These are phyloP conservation scores for Fusarium graminum DNA, from an alignment of 2,329 filamentous ascomycete species.

Conservation along the genomic window DNA sequence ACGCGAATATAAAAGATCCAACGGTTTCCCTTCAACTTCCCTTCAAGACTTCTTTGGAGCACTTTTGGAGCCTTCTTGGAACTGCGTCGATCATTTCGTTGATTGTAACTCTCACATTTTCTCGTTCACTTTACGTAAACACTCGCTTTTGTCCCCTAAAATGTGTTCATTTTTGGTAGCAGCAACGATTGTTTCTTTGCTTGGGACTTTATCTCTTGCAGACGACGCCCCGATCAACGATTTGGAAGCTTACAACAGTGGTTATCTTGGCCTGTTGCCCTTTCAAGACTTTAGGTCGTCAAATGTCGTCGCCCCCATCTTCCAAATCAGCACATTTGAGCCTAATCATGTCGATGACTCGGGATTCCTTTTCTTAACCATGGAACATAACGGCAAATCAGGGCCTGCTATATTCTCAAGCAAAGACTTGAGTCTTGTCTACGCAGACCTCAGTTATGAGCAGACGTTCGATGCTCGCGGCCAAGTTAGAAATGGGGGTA, in stretches of 20 bases:
- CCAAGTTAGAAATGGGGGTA: conserved; percentile 29
- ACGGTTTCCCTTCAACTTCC: conserved; percentile 10
- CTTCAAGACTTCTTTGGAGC: conserved; percentile 19
- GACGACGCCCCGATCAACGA: conserved; percentile 35
- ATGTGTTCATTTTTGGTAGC: conserved; percentile 27
- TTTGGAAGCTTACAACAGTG: conserved; percentile 35
- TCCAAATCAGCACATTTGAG: conserved; percentile 42
- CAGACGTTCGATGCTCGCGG: conserved; percentile 41
- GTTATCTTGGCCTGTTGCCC: conserved; percentile 37
- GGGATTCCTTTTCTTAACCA: conserved; percentile 39
- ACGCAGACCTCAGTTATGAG: conserved; percentile 39
- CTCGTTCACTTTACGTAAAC: background rate
- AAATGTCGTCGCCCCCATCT: conserved; percentile 37
- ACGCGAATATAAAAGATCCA: conserved; percentile 2
- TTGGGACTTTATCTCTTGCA: conserved; percentile 15
- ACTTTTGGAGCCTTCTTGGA: conserved; percentile 44
- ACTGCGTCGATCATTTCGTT: conserved; percentile 24
- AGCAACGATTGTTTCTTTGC: conserved; percentile 6
- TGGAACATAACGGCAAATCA: conserved; percentile 35
- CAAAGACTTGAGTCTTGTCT: conserved; percentile 43
- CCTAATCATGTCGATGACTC: conserved; percentile 35
- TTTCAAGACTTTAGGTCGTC: conserved; percentile 41
- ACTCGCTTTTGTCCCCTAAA: conserved; percentile 1
- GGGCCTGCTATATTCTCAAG: conserved; percentile 45
- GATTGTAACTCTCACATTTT: conserved; percentile 2